Evolutionary conservation across 1,284 basidiomycete genomes (phyloP).

Genomic region (Rhodotorula sp.): DNA sequence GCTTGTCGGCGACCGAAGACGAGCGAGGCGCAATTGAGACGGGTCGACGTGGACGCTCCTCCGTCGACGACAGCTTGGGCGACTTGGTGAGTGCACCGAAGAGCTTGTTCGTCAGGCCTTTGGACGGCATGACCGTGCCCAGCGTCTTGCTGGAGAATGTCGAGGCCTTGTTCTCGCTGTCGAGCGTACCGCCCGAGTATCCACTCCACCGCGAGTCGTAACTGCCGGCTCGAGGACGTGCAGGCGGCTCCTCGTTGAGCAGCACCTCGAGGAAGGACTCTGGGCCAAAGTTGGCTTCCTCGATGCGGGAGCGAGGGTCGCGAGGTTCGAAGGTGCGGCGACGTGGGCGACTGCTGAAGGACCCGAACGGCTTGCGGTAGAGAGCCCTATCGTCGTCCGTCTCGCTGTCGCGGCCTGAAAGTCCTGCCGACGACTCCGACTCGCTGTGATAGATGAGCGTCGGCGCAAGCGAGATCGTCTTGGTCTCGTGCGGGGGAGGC

Average conservation of each 20-base stretch:
- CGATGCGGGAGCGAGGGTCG: slow-evolving; percentile 15
- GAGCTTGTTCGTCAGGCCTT: slow-evolving; percentile 16
- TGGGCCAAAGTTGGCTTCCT: slow-evolving; percentile 5
- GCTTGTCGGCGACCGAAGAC: not conserved
- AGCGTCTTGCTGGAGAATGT: not conserved
- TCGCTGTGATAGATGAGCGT: slow-evolving; percentile 7
- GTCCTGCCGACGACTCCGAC: not conserved
- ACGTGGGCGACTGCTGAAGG: not conserved
- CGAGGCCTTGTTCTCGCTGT: not conserved
- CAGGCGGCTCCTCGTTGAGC: slow-evolving; percentile 18
- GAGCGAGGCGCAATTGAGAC: slow-evolving; percentile 3
- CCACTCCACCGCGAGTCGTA: slow-evolving; percentile 10
- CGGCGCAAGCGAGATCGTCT: slow-evolving; percentile 13
- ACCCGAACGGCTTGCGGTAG: too few species aligned
- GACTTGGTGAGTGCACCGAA: slow-evolving; percentile 3
- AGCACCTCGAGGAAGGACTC: slow-evolving; percentile 30
- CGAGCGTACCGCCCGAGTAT: not conserved
- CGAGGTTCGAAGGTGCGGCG: slow-evolving; percentile 7
- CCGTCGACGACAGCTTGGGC: not conserved
- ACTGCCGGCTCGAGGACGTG: not conserved
- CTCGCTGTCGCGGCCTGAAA: not conserved
- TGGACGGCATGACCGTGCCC: not conserved
- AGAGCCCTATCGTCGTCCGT: slow-evolving; percentile 5
- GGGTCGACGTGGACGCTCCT: not conserved
- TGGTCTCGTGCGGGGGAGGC: slow-evolving; percentile 24